These are phyloP conservation scores for Lizonia empirigonia DNA, from an alignment of 2,329 filamentous ascomycete species.

Conservation along the genomic window DNA sequence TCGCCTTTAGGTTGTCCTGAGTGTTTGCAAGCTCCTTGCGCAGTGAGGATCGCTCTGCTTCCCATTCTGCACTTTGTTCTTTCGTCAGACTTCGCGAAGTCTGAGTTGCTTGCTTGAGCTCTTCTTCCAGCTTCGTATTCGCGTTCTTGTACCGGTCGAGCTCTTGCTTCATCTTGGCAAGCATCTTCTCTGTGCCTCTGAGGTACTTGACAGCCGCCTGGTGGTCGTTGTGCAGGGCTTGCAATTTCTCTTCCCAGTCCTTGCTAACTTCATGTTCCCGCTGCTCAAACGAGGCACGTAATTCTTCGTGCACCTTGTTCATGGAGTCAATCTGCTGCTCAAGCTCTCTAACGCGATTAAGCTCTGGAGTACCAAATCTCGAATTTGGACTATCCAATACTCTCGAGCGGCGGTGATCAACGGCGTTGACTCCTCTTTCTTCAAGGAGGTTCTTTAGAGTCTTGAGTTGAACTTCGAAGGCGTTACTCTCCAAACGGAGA, in stretches of 20 bases:
- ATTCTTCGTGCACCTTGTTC: conserved; percentile 81
- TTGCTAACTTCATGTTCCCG: conserved; percentile 87
- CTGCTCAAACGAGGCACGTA: conserved; percentile 75
- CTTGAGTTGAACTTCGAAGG: conserved; percentile 87
- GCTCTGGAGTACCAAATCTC: conserved; percentile 76
- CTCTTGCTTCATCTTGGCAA: conserved; percentile 98
- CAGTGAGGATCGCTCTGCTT: conserved; percentile 71
- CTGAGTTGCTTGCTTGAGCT: conserved; percentile 67
- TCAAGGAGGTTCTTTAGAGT: conserved; percentile 90
- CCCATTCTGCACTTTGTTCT: conserved; percentile 68
- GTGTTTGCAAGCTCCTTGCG: conserved; percentile 71
- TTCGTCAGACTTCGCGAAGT: conserved; percentile 46
- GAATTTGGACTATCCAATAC: conserved; percentile 75
- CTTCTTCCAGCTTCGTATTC: conserved; percentile 79
- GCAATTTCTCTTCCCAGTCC: conserved; percentile 88
- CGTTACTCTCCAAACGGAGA: conserved; percentile 92
- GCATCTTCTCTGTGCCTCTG: conserved; percentile 98
- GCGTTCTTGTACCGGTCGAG: conserved; percentile 89
- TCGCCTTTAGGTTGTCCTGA: conserved; percentile 70
- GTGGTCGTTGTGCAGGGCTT: conserved; percentile 95
- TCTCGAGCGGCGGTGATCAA: conserved; percentile 72
- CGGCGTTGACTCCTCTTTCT: conserved; percentile 84
- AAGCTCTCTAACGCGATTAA: conserved; percentile 78
- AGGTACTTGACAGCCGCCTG: conserved; percentile 98
- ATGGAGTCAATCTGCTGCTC: conserved; percentile 84